Percentiles rank a stretch among this genome's conserved stretches.
Evolutionary conservation across 805 yeast species (phyloP).

Genomic region (Pichia rugopelliculosa): DNA sequence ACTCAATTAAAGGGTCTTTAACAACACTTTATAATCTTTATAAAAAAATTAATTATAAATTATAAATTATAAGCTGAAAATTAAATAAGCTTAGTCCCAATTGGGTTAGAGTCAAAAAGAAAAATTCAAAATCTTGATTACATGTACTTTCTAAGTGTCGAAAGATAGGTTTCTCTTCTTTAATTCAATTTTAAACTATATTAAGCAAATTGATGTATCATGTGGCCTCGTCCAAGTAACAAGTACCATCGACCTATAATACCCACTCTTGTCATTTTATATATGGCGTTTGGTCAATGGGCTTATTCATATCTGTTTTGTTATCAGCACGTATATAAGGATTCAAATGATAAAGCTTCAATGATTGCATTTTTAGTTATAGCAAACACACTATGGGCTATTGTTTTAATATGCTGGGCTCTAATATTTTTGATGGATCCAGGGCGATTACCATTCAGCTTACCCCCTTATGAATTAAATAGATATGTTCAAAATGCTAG

Average conservation of each 20-base stretch:
- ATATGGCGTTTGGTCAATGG: constrained; percentile 24
- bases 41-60: too few relatives aligned
- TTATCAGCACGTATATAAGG: constrained; percentile 30
- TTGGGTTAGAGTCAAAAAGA: too few relatives aligned
- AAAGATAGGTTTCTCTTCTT: too few relatives aligned
- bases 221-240: not conserved
- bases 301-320: constrained; percentile 25
- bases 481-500: constrained; percentile 20
- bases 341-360: constrained; percentile 30
- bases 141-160: too few relatives aligned
- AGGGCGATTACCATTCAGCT: constrained; percentile 36
- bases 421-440: constrained; percentile 47
- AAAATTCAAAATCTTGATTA: too few relatives aligned
- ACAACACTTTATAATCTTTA: not conserved
- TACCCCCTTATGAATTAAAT: constrained; percentile 31
- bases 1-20: constrained; percentile 27
- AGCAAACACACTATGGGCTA: constrained; percentile 21
- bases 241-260: constrained; percentile 1
- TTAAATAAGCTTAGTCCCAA: not conserved
- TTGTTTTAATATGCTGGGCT: constrained; percentile 36
- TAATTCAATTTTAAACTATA: not conserved
- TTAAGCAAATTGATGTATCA: not conserved
- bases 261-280: constrained; percentile 14
- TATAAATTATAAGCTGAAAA: too few relatives aligned
- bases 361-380: constrained; percentile 30